Conservation (phyloP, 2,329 filamentous ascomycete species). For the Geosmithia putterillii region DNA sequence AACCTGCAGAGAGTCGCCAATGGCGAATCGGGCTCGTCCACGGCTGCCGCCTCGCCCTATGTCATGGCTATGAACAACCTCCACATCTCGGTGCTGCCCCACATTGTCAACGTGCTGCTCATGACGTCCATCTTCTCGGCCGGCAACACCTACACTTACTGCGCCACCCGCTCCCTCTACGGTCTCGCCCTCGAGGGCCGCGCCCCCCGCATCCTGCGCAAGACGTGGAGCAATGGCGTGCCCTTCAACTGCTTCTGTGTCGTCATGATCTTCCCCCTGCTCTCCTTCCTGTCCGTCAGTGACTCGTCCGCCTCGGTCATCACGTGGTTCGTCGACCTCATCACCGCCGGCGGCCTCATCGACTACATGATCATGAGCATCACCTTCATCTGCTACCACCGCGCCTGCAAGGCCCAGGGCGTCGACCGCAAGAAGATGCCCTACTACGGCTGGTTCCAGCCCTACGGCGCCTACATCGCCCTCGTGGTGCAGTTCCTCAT, state of each 20-base stretch:
- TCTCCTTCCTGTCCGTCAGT: slow-evolving; percentile 39
- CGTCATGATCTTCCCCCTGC: slow-evolving; percentile 38
- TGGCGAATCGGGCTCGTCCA: slow-evolving; percentile 14
- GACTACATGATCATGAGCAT: slow-evolving; percentile 45
- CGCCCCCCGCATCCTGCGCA: slow-evolving; percentile 38
- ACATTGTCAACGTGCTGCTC: slow-evolving; percentile 43
- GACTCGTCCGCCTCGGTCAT: slow-evolving; percentile 38
- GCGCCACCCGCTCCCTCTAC: slow-evolving; percentile 35
- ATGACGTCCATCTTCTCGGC: slow-evolving; percentile 30
- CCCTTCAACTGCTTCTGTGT: slow-evolving; percentile 45
- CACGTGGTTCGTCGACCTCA: slow-evolving; percentile 41
- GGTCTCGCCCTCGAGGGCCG: slow-evolving; percentile 37
- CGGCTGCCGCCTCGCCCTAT: slow-evolving; percentile 41
- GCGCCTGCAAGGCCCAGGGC: slow-evolving; percentile 39
- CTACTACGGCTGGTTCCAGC: slow-evolving; percentile 47
- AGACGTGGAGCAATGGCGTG: slow-evolving; percentile 48
- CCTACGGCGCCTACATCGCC: slow-evolving; percentile 39
- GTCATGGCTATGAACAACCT: slow-evolving; percentile 45
- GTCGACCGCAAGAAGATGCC: slow-evolving; percentile 39
- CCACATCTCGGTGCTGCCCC: slow-evolving; percentile 37
- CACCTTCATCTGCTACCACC: slow-evolving; percentile 34
- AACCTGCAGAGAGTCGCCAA: slow-evolving; percentile 10
- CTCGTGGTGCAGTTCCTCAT: slow-evolving; percentile 27
- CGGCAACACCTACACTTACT: slow-evolving; percentile 40
- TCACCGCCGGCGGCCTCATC: slow-evolving; percentile 46